A percentile compares a stretch with the other conserved stretches of the same genome.
These are phyloP conservation scores for Xylaria arbuscula DNA, from an alignment of 2,329 filamentous ascomycete genomes.

Conservation along the genomic window DNA sequence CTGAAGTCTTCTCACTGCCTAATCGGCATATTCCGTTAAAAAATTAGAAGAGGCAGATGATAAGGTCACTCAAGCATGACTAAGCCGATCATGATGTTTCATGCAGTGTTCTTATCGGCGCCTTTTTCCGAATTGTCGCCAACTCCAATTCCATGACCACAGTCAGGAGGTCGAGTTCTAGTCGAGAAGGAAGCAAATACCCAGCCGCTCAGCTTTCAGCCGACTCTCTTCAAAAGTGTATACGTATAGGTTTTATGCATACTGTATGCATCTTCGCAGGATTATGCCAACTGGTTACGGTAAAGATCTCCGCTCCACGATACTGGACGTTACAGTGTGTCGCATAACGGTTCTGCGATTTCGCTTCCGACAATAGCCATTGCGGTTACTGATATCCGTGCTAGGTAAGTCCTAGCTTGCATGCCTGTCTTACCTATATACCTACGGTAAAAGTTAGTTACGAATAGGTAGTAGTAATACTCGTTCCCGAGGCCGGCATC, in stretches of 20 bases:
- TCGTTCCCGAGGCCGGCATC: conserved; percentile 11
- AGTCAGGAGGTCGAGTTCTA: neutral
- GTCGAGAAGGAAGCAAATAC: neutral
- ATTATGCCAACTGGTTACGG: neutral
- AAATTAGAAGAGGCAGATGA: neutral
- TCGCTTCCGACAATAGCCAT: conserved; percentile 12
- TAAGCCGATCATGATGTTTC: neutral
- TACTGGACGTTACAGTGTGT: neutral
- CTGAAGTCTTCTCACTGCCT: conserved; percentile 14
- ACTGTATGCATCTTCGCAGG: neutral
- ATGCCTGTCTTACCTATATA: too few species aligned
- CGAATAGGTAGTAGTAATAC: neutral
- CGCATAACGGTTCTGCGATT: neutral
- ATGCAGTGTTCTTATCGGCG: neutral
- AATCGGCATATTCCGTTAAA: conserved; percentile 21
- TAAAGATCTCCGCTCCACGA: conserved; percentile 6
- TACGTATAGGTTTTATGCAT: neutral
- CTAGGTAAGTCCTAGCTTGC: neutral
- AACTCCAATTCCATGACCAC: neutral
- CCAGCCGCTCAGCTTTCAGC: neutral
- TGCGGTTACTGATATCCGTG: conserved; percentile 13
- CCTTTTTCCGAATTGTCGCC: neutral
- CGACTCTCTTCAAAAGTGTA: neutral
- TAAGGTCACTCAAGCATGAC: conserved; percentile 12
- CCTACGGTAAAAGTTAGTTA: neutral